Base-by-base conservation (phyloP, 2,329 filamentous ascomycete genomes). In the Fusarium continuum region DNA sequence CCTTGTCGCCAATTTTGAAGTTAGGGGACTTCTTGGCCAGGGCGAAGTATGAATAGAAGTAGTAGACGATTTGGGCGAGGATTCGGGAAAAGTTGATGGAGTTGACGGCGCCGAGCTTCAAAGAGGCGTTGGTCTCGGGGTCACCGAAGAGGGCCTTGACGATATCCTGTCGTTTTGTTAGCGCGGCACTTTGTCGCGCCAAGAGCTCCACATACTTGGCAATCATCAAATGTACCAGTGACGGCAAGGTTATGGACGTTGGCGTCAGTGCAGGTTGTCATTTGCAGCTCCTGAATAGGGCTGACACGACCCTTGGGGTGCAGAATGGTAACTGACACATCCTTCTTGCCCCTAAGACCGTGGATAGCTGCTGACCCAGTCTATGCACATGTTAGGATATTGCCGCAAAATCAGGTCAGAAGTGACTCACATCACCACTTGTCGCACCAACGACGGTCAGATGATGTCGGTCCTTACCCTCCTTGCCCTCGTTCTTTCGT, bases 11-110 rank as follows among this genome's bases (percentile, higher is more conserved):
- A 20, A 89, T 71, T 55, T 87, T 84, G 76, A 90, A 90, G 14
- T 79, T 77, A 0, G 84, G 73, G 5, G 86, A 85, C 45, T 83
- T 81, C 73, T 82, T 85, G 59, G 82, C 83, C 28, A 99, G 87
- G 13, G 88, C 81, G 79, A 97, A 97, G 83, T 98, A 98, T 11
- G 95, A 88, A 77, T 95, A 84, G 82, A 97, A 96, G 83, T 97
- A 99, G 84, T 97, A 98, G 59, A 92, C 92, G 65, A 96, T 97
- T 80, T 99, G 95, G 11, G 95, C 94, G 31, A 99, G 85, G 69
- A 99, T 98, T 69, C 95, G 86, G 3, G 93, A 91, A 86, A 90
- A 97, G 80, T 98, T 98, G 80, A 98, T 98, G 39, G 91, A 95
- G 82, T 98, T 98, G 68, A 98, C 92, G 36, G 95, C 94, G 34